Evolutionary conservation across 2,329 filamentous ascomycete genomes (phyloP), one percentile per base, ranked within the genome.

Genomic region (Exophiala viscosa): DNA sequence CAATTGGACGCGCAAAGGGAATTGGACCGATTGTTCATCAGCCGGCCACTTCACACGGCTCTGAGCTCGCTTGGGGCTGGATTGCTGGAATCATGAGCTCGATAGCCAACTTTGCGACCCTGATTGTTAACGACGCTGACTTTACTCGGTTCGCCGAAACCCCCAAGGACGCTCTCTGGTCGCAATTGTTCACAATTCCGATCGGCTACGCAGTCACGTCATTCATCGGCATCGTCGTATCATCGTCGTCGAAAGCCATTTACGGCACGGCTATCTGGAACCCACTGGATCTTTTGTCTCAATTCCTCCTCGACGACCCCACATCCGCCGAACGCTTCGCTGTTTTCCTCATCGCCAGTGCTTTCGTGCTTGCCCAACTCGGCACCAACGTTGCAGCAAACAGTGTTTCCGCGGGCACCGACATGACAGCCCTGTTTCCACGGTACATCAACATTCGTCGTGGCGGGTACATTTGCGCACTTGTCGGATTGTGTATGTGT

Each of bases 31-130:
- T 96, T 60, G 79, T 96, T 18, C 77, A 84, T 51, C 86, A 92
- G 65, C 74, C 79, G 0, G 79, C 81, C 41, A 81, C 73, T 3
- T 70, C 82, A 3, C 71, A 81, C 3, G 90, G 90, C 23, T 85
- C 81, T 55, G 77, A 78, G 0, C 76, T 96, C 3, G 89, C 77
- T 1, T 96, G 91, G 91, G 81, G 84, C 18, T 84, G 96, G 52
- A 80, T 96, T 54, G 86, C 85, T 56, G 89, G 89, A 34, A 85
- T 95, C 70, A 95, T 96, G 90, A 85, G 81, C 18, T 85, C 88
- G 3, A 90, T 96, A 59, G 87, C 88, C 63, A 96, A 96, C 73
- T 96, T 96, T 65, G 88, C 90, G 1, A 90, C 90, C 0, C 78
- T 96, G 32, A 93, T 96, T 61, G 75, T 79, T 59, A 81, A 95